Evolutionary conservation across 768 basidiomycete genomes (phyloP), one percentile per base, ranked within the genome.

Genomic region (Boletus sensibilis): DNA sequence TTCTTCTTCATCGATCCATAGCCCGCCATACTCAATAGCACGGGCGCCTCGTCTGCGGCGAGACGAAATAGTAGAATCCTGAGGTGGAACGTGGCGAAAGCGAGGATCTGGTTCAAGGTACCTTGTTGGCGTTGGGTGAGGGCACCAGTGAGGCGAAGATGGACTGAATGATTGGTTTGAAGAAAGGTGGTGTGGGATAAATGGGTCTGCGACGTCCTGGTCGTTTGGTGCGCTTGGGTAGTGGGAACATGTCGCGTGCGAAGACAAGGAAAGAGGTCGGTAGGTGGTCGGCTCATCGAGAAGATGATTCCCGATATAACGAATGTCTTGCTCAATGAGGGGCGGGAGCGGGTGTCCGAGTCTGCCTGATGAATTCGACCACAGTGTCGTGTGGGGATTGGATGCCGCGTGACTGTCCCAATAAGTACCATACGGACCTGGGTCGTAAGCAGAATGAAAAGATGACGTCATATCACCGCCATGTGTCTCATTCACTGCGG

Each of bases 1-100:
- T 0, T 57, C 61, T 38, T 39, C 53, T 47, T 57, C 51, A 1
- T 65, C 64, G 1, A 63, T 45, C 55, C 53, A 60, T 8, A 56
- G 1, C 5, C 58, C 57, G 3, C 21, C 16, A n/a, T 44, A 59
- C 16, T 54, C 44, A 6, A 65, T 51, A 3, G 56, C 58, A 23
- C 37, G 48, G 10, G 47, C 38, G 1, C 11, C 33, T 20, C 52
- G 47, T 31, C 27, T 33, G 18, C 23, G 47, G 16, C 29, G 48
- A 29, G 41, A 42, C 14, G 40, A 35, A 11, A 2, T 5, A n/a
- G 18, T 9, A 10, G 43, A 9, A 0, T 23, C 14, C 29, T 2
- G 23, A 4, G 13, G 50, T 13, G 40, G n/a, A 1, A 21, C 20
- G 16, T 29, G 37, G 18, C 5, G 2, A 21, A 9, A 9, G 38